Percentiles rank a stretch among this genome's conserved stretches.
Conservation (phyloP, 345 rosid genomes). For the Eucalyptus tenuipes region DNA sequence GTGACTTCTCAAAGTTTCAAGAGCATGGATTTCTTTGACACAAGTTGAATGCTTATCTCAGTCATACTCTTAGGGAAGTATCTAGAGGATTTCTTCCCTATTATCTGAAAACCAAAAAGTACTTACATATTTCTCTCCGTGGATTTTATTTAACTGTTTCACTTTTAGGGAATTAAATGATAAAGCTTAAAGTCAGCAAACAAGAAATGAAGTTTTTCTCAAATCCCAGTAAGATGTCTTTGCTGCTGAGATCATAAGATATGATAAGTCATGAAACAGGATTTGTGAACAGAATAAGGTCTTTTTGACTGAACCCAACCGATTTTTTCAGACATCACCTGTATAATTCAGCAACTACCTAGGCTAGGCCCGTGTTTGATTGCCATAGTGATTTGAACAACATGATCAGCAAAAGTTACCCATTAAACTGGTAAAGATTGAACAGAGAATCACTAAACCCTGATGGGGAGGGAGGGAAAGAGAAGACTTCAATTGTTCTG, state of each 20-base stretch:
- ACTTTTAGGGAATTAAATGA: background rate
- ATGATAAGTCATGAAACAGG: background rate
- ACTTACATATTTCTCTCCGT: background rate
- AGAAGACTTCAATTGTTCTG: no score
- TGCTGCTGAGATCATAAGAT: background rate
- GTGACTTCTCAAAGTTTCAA: conserved; percentile 41
- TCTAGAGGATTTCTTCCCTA: conserved; percentile 33
- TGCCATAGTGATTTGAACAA: background rate
- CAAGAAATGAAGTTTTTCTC: background rate
- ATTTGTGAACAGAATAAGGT: background rate
- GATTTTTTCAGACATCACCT: background rate
- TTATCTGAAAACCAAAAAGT: background rate
- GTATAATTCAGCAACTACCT: background rate
- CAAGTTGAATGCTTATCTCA: conserved; percentile 81
- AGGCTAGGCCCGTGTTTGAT: background rate
- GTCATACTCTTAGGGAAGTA: conserved; percentile 82
- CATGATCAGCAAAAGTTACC: background rate
- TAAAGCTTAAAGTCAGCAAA: background rate
- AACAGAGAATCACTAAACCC: background rate
- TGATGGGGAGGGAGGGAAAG: background rate
- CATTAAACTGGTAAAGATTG: background rate
- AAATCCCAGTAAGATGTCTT: background rate
- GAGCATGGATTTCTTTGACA: conserved; percentile 78
- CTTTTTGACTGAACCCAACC: background rate
- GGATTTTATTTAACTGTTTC: background rate